Evolutionary conservation across 1,139 yeast genomes (phyloP), one percentile per base, ranked within the genome.

Genomic region (Saccharomyces hybrid): DNA sequence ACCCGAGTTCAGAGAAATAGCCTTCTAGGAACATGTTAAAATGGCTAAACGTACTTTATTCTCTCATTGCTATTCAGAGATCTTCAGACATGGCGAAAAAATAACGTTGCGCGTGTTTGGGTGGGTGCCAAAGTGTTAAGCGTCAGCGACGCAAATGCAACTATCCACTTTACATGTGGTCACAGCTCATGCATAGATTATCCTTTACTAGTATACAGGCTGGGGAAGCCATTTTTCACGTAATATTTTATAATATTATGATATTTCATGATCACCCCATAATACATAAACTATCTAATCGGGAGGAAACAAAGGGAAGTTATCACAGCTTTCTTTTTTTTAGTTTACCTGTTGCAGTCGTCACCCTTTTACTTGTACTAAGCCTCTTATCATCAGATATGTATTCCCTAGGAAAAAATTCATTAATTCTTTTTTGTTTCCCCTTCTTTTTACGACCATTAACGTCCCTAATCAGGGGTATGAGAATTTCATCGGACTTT

Each of bases 381-480:
- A 80, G 61, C 38, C 77, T 80, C 57, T 78, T 77, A 32, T 77
- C 69, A 48, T 71, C 69, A 55, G 75, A 76, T 11, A 78, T 73
- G 47, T 63, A 58, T 44, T 69, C 74, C 7, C 68, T 59, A 25
- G 84, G 84, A 65, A 82, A 83, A 63, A 83, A 83, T 61, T 82
- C 86, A 2, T 77, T 78, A 50, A 83, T 68, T 0, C 83, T 81
- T 2, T 79, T 72, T 61, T 83, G 88, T 14, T 78, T 75, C 0
- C 83, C 82, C 57, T 78, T 79, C 34, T 75, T 74, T 58, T 76
- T 75, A 57, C 81, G 76, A 54, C 79, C 78, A 68, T 88, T 89
- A 74, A 90, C 79, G 62, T 85, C 93, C 63, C 84, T 78, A 20
- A 95, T 84, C 56, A 95, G 81, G 1, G 99, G 99, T n/a, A 91